A percentile compares a stretch with the other conserved stretches of the same genome.
phyloP scores from a whole-genome alignment of 345 rosid genomes.

The Gossypioides kirkii region DNA sequence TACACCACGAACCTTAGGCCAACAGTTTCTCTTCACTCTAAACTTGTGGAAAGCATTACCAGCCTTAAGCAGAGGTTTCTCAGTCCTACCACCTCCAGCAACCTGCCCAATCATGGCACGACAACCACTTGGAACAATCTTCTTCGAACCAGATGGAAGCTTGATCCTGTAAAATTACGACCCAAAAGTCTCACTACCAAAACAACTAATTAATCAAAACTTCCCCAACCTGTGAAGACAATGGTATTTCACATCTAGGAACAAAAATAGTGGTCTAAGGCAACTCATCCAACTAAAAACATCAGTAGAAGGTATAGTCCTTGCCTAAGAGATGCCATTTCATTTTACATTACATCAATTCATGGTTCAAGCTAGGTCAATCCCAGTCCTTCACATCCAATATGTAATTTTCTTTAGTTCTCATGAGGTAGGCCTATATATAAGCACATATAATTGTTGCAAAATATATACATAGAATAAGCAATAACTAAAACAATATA shows the following conservation, averaged over 20 bases:
- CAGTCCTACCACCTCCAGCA: conserved; percentile 78
- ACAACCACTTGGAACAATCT: conserved; percentile 64
- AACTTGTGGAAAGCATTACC: conserved; percentile 73
- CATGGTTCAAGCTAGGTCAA: not conserved
- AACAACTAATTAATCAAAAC: not conserved
- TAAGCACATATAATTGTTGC: not conserved
- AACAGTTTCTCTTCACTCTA: conserved; percentile 71
- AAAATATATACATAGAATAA: not conserved
- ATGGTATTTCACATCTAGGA: not conserved
- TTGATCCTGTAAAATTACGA: conserved; percentile 34
- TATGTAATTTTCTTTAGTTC: not conserved
- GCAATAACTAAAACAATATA: not conserved
- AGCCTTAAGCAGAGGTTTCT: conserved; percentile 68
- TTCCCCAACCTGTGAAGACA: not conserved
- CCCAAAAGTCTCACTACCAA: not conserved
- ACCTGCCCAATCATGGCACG: conserved; percentile 76
- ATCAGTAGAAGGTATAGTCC: not conserved
- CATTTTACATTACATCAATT: not conserved
- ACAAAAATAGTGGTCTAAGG: not conserved
- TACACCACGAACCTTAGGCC: conserved; percentile 87
- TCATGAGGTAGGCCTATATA: not conserved
- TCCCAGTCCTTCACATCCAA: not conserved
- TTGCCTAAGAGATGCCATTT: not conserved
- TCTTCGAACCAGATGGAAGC: conserved; percentile 72
- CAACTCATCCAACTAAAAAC: not conserved